Evolutionary conservation across 495 filamentous ascomycete genomes (phyloP).

Genomic region (Hypoxylon lienhwacheense): DNA sequence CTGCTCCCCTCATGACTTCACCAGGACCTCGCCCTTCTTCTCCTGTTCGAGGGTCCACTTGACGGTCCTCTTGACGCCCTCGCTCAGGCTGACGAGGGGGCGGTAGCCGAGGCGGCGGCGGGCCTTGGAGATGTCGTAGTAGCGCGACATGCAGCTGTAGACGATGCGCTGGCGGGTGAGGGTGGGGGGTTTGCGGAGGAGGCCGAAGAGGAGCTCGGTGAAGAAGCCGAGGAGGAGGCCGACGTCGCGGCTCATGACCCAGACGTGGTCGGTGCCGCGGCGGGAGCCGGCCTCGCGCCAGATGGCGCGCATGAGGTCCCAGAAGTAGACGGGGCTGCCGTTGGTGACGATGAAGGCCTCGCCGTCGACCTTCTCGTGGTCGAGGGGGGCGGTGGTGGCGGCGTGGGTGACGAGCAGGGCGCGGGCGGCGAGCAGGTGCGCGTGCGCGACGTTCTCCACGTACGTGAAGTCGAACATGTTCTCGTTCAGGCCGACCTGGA

Average conservation of each 20-base stretch:
- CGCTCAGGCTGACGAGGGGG: conserved; percentile 72
- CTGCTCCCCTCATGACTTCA: conserved; percentile 16
- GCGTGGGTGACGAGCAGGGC: conserved; percentile 67
- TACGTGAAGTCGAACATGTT: conserved; percentile 89
- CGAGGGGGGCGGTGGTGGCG: conserved; percentile 60
- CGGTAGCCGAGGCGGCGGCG: conserved; percentile 73
- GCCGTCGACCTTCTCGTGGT: conserved; percentile 82
- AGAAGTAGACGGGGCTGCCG: conserved; percentile 89
- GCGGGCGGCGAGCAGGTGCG: conserved; percentile 69
- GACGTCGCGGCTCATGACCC: conserved; percentile 65
- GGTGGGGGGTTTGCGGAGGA: conserved; percentile 72
- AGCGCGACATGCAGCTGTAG: conserved; percentile 80
- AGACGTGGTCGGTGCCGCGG: conserved; percentile 66
- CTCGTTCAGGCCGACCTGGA: conserved; percentile 85
- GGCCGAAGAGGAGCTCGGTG: conserved; percentile 66
- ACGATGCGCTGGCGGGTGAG: conserved; percentile 74
- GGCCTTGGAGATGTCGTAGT: conserved; percentile 85
- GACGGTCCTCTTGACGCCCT: conserved; percentile 72
- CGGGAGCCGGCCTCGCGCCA: conserved; percentile 73
- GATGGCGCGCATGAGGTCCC: conserved; percentile 81
- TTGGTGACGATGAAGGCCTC: conserved; percentile 97
- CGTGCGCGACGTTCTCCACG: conserved; percentile 76
- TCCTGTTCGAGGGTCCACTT: conserved; percentile 63
- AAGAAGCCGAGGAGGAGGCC: conserved; percentile 66
- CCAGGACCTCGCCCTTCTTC: conserved; percentile 34